These are phyloP conservation scores for Trichoderma gamsii DNA, from an alignment of 495 filamentous ascomycete genomes.

Conservation along the genomic window DNA sequence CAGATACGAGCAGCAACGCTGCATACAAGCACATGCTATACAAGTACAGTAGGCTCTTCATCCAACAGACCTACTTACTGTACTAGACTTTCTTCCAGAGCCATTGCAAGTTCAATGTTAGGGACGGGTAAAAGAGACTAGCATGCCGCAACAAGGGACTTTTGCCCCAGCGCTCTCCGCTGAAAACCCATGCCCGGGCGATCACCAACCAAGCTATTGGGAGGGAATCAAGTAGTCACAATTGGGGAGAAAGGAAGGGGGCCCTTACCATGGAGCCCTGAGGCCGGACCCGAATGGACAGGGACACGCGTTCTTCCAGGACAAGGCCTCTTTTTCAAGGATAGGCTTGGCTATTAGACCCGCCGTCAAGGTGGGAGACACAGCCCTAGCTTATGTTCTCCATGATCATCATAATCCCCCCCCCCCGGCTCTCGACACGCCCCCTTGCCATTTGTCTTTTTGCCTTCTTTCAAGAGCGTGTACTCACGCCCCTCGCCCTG, in stretches of 20 bases:
- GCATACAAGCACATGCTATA: no score
- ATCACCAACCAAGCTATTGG: constrained; percentile 13
- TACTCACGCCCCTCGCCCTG: not conserved
- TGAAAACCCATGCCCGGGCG: constrained; percentile 9
- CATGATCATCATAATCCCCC: constrained; percentile 10
- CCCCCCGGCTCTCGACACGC: not conserved
- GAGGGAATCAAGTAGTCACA: not conserved
- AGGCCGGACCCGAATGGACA: constrained; percentile 6
- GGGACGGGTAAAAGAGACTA: constrained; percentile 10
- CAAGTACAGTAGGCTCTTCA: no score
- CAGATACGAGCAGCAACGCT: no score
- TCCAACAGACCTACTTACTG: no score
- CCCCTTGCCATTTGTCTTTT: not conserved
- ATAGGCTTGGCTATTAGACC: not conserved
- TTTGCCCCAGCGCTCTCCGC: constrained; percentile 7
- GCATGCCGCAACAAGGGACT: constrained; percentile 1
- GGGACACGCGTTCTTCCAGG: constrained; percentile 3
- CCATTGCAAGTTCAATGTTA: not conserved
- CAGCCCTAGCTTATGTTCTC: constrained; percentile 9
- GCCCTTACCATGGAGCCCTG: not conserved
- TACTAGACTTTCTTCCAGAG: not conserved
- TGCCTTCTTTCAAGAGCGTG: not conserved
- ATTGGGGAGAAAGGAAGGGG: not conserved
- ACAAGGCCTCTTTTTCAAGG: constrained; percentile 8
- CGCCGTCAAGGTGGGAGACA: not conserved